Evolutionary conservation across 2,329 filamentous ascomycete species (phyloP).

Genomic region (Phaeophleospora eucalypticola): DNA sequence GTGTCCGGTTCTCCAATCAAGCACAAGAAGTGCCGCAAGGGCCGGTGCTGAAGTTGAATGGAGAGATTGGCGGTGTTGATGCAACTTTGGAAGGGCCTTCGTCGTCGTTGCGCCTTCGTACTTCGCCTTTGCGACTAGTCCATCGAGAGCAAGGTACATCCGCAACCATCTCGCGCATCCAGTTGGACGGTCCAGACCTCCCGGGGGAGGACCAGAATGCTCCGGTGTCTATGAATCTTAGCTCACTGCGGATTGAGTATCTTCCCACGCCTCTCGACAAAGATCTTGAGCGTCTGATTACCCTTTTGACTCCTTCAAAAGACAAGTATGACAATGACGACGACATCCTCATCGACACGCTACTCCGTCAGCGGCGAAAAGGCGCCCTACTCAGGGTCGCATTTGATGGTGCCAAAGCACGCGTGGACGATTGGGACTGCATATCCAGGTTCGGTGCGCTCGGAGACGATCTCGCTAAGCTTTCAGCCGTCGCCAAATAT

Average conservation of each 20-base stretch:
- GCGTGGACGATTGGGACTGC: conserved; percentile 60
- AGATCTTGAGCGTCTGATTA: conserved; percentile 77
- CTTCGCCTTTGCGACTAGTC: conserved; percentile 77
- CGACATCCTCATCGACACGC: conserved; percentile 89
- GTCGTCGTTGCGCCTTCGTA: conserved; percentile 69
- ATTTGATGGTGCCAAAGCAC: conserved; percentile 60
- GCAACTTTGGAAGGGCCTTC: conserved; percentile 73
- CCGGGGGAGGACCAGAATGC: conserved; percentile 37
- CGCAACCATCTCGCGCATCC: conserved; percentile 70
- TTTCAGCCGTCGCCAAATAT: conserved; percentile 89
- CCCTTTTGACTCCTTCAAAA: conserved; percentile 85
- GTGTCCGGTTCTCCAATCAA: conserved; percentile 55
- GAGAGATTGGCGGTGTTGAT: conserved; percentile 71
- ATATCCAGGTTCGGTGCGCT: conserved; percentile 66
- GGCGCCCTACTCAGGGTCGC: conserved; percentile 74
- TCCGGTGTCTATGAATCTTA: conserved; percentile 19
- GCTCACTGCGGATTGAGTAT: conserved; percentile 64
- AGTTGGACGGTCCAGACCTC: conserved; percentile 62
- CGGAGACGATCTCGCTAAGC: conserved; percentile 68
- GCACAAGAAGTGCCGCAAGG: conserved; percentile 25
- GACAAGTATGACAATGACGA: conserved; percentile 85
- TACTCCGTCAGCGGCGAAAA: conserved; percentile 80
- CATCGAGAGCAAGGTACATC: conserved; percentile 69
- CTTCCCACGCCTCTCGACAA: conserved; percentile 67
- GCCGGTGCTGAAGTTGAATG: conserved; percentile 61